phyloP scores from a whole-genome alignment of 2,329 filamentous ascomycete genomes.

The Trichocomaceae sp. region DNA sequence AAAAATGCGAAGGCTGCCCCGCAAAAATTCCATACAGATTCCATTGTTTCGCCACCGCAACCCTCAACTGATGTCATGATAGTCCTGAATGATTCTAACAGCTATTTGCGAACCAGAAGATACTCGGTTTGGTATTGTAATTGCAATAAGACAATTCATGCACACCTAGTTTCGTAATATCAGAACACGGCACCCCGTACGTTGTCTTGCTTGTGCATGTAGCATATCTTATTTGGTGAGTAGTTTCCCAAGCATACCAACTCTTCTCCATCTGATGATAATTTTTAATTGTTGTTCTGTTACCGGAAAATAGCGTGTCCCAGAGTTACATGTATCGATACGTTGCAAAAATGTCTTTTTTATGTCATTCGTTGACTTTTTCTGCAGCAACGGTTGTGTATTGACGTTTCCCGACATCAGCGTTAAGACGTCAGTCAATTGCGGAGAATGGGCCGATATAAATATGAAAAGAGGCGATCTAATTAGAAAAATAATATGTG shows the following conservation, averaged over 20 bases:
- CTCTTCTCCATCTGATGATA: neutral
- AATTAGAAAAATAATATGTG: too few relatives aligned
- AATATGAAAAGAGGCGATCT: neutral
- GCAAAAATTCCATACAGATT: neutral
- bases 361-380: neutral
- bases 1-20: neutral
- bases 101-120: neutral
- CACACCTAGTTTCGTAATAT: neutral
- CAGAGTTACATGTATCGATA: conserved; percentile 6
- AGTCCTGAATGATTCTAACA: neutral
- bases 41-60: neutral
- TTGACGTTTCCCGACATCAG: neutral
- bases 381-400: neutral
- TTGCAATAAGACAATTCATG: neutral
- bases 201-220: neutral
- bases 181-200: neutral
- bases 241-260: neutral
- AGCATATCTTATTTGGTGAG: neutral
- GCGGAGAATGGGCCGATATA: neutral
- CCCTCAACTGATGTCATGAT: conserved; percentile 5
- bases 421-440: neutral
- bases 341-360: neutral
- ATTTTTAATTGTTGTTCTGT: neutral
- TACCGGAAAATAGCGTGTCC: neutral
- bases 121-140: conserved; percentile 5